Evolutionary conservation across 805 yeast species (phyloP).

Genomic region (Candida andamanensis): DNA sequence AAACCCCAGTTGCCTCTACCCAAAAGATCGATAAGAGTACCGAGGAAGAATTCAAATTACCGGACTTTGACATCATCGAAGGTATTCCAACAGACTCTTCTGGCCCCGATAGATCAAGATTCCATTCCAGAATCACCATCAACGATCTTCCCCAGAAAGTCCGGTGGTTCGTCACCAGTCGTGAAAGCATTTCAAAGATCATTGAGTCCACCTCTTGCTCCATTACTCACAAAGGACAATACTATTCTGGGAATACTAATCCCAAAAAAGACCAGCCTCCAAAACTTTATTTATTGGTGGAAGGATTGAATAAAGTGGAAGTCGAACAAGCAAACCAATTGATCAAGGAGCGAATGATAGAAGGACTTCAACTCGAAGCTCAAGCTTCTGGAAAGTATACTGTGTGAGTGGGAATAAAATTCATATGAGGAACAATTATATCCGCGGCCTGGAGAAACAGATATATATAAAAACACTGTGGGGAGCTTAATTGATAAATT

Average conservation of each 20-base stretch:
- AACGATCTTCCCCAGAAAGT: constrained; percentile 83
- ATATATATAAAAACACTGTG: too few relatives aligned
- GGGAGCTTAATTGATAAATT: too few relatives aligned
- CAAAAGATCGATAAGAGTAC: neutral
- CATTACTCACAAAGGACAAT: constrained; percentile 78
- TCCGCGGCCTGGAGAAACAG: neutral
- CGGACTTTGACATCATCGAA: constrained; percentile 45
- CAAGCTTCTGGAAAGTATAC: constrained; percentile 47
- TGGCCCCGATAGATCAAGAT: constrained; percentile 51
- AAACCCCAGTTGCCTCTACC: neutral
- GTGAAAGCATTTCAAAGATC: constrained; percentile 56
- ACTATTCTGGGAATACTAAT: constrained; percentile 38
- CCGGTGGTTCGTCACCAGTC: constrained; percentile 71
- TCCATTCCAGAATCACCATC: constrained; percentile 65
- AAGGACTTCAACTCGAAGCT: constrained; percentile 49
- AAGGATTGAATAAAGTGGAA: constrained; percentile 58
- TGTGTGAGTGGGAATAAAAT: too few relatives aligned
- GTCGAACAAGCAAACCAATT: constrained; percentile 56
- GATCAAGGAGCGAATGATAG: constrained; percentile 50
- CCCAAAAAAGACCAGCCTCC: constrained; percentile 55
- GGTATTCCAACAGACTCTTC: constrained; percentile 50
- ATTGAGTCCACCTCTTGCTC: constrained; percentile 71
- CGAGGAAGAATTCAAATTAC: constrained; percentile 15
- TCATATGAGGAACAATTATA: neutral
- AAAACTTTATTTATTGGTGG: constrained; percentile 72